Percentiles rank a stretch among this genome's conserved stretches.
phyloP scores from a whole-genome alignment of 2,329 filamentous ascomycete genomes.

The Colletotrichum ledebouriae region DNA sequence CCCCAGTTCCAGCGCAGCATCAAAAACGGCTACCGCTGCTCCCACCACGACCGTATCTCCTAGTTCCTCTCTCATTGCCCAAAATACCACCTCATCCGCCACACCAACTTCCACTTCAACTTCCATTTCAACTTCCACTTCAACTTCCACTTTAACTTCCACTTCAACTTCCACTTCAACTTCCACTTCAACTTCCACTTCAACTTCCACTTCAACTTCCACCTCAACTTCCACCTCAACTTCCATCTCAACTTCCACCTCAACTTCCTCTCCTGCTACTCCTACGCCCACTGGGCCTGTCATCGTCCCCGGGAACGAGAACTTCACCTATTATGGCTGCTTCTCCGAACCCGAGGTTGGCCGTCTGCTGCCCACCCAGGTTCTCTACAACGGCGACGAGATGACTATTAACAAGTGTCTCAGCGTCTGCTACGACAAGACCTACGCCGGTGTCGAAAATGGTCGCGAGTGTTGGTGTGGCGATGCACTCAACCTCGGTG shows the following conservation, averaged over 20 bases:
- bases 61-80: neutral
- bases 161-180: neutral
- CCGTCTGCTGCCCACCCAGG: conserved; percentile 49
- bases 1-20: neutral
- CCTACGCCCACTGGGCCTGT: conserved; percentile 47
- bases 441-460: conserved; percentile 44
- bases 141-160: conserved; percentile 6
- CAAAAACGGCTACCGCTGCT: neutral
- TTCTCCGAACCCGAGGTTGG: conserved; percentile 51
- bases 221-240: neutral
- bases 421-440: conserved; percentile 39
- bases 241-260: neutral
- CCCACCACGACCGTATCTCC: conserved; percentile 6
- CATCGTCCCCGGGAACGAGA: conserved; percentile 51
- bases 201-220: neutral
- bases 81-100: neutral
- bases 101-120: conserved; percentile 6
- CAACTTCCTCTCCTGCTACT: conserved; percentile 23
- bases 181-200: conserved; percentile 1
- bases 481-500: conserved; percentile 46
- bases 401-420: conserved; percentile 44
- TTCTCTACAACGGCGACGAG: conserved; percentile 47
- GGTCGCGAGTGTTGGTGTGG: conserved; percentile 45
- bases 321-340: conserved; percentile 56
- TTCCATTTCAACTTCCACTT: neutral